phyloP scores from a whole-genome alignment of 331 rosid species.

The Erythrophleum ivorense region DNA sequence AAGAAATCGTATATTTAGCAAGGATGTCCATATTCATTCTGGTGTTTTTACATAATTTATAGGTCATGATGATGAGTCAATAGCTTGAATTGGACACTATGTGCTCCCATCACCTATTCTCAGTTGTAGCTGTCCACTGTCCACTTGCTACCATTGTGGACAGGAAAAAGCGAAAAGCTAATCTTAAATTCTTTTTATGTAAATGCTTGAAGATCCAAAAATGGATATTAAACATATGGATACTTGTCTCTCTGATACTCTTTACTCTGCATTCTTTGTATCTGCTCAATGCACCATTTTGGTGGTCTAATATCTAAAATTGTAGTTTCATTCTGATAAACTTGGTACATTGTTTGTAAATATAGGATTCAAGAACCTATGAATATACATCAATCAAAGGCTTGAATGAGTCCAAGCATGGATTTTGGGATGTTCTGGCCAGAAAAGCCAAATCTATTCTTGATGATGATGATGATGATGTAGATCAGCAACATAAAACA shows the following conservation, averaged over 20 bases:
- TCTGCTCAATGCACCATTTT: not conserved
- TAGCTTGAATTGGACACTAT: not conserved
- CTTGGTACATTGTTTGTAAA: constrained; percentile 30
- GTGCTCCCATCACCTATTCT: not conserved
- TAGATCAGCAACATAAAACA: constrained; percentile 48
- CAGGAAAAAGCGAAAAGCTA: constrained; percentile 9
- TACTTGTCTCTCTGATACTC: constrained; percentile 3
- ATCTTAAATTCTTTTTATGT: not conserved
- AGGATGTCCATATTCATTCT: no score
- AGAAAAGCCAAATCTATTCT: constrained; percentile 87
- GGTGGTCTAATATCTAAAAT: constrained; percentile 17
- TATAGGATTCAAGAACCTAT: constrained; percentile 59
- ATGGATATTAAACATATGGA: not conserved
- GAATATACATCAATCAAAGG: constrained; percentile 79
- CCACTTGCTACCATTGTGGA: constrained; percentile 27
- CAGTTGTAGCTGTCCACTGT: constrained; percentile 18
- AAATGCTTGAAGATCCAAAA: constrained; percentile 26
- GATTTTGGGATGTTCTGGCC: constrained; percentile 90
- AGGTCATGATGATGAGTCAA: not conserved
- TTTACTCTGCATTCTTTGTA: constrained; percentile 18
- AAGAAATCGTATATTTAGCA: no score
- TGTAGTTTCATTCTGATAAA: not conserved
- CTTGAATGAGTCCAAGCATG: constrained; percentile 77
- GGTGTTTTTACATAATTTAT: no score
- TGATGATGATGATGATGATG: constrained; percentile 62